Evolutionary conservation across 805 yeast species (phyloP).

Genomic region (Metschnikowia dekortorum): DNA sequence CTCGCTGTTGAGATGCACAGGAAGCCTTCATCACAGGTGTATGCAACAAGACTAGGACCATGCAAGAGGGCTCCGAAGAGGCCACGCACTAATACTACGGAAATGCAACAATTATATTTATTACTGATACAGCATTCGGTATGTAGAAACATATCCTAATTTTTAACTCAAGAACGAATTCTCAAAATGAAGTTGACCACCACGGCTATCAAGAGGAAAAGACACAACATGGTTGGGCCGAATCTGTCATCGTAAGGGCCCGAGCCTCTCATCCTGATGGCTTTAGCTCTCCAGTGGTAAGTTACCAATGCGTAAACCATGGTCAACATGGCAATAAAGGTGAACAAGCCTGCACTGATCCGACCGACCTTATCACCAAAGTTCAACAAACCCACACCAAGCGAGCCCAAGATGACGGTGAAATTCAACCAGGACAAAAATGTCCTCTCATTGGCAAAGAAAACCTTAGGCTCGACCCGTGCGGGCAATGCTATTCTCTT

Average conservation of each 20-base stretch:
- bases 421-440: conserved; percentile 97
- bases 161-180: conserved; percentile 44
- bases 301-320: conserved; percentile 94
- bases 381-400: conserved; percentile 92
- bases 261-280: conserved; percentile 93
- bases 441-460: conserved; percentile 98
- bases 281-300: conserved; percentile 99
- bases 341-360: conserved; percentile 89
- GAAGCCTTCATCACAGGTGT: too few relatives aligned
- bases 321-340: conserved; percentile 94
- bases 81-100: not conserved
- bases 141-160: not conserved
- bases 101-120: not conserved
- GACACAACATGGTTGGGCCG: conserved; percentile 96
- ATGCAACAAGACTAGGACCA: too few relatives aligned
- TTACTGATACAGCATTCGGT: not conserved
- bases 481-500: conserved; percentile 97
- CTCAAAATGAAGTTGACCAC: conserved; percentile 88
- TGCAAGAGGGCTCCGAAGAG: too few relatives aligned
- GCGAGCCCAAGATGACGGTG: conserved; percentile 95
- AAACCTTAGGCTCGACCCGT: conserved; percentile 97
- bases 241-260: conserved; percentile 99
- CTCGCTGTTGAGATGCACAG: too few relatives aligned
- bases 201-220: conserved; percentile 89
- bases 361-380: conserved; percentile 94